Base-by-base conservation (phyloP, 768 basidiomycete genomes). In the Kondoa subrosea region DNA sequence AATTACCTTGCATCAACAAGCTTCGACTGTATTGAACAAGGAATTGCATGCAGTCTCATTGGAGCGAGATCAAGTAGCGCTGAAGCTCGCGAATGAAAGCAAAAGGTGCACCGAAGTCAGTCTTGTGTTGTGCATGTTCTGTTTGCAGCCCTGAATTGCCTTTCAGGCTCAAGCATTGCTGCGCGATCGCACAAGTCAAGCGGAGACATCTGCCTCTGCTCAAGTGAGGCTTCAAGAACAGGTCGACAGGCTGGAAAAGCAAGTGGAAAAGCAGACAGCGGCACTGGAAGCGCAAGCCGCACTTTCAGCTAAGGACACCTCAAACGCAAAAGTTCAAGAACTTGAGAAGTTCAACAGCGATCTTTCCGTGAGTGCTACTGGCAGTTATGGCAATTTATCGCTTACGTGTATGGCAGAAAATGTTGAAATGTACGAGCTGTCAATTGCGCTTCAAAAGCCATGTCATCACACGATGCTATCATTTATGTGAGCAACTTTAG, bases 341-440 rank as follows among this genome's bases (percentile, higher is more conserved):
- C 66, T 73, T 21, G 68, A 72, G 66, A 63, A 68, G 61, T 72
- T 71, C 67, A 73, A 73, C 57, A 68, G 61, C 2, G 72, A 73
- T 60, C 67, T 73, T 1, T 68, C 73, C 34, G 77, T 77, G 66
- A 71, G 76, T 34, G 1, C 15, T 16, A 50, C 32, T 32, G 29
- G 26, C 8, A 4, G 14, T 25, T 63, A 25, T 56, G 64, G 17
- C 31, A 21, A 14, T 25, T 12, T 57, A 26, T 60, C 60, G 70
- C 56, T n/a, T 25, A 30, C 57, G 2, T 30, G 0, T 2, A 21
- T 27, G 27, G 30, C 76, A 92, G 91, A 82, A 81, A 76, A 80
- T 95, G 56, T 82, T 96, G 33, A 85, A 88, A 75, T 97, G 93
- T 76, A 88, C 88, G 15, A 91, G 87, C 3, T 97, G 93, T 78